A percentile compares a stretch with the other conserved stretches of the same genome.
Evolutionary conservation across 225 moss, liverwort and hornwort genomes (phyloP).

Genomic region (Physcomitrium patens): DNA sequence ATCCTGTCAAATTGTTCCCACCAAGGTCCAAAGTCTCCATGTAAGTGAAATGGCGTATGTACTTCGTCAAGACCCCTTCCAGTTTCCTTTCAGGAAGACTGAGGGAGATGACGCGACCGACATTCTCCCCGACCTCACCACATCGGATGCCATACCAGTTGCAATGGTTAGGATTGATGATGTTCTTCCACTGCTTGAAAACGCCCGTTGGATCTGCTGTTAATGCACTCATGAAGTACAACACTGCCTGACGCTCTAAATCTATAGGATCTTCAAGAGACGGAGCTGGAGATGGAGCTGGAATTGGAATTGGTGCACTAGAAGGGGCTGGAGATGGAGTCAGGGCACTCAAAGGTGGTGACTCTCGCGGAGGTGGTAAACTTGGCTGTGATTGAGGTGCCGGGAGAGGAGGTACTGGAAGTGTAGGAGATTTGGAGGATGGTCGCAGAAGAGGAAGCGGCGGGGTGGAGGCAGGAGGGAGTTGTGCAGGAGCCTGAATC

Average conservation of each 20-base stretch:
- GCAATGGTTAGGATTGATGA: constrained; percentile 36
- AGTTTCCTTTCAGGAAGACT: constrained; percentile 35
- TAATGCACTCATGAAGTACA: constrained; percentile 51
- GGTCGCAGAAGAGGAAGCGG: background rate
- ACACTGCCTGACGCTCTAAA: constrained; percentile 37
- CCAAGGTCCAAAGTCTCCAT: constrained; percentile 50
- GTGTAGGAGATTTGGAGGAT: too few relatives aligned
- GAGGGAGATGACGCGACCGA: constrained; percentile 37
- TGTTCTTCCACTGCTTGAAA: constrained; percentile 51
- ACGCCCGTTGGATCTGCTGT: constrained; percentile 52
- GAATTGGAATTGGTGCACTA: background rate
- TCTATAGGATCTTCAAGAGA: background rate
- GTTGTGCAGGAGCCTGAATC: constrained; percentile 25
- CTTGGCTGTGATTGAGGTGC: background rate
- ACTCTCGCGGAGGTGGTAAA: too few relatives aligned
- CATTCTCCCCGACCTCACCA: constrained; percentile 21
- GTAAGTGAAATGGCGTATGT: constrained; percentile 29
- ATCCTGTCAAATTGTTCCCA: constrained; percentile 41
- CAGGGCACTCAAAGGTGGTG: too few relatives aligned
- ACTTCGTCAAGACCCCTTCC: constrained; percentile 41
- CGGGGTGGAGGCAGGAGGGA: background rate
- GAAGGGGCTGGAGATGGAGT: background rate
- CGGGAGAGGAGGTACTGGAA: background rate
- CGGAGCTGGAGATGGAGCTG: constrained; percentile 1
- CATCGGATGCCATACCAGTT: constrained; percentile 54